These are phyloP conservation scores for Theobroma grandiflorum DNA, from an alignment of 441 rosid genomes.

Conservation along the genomic window DNA sequence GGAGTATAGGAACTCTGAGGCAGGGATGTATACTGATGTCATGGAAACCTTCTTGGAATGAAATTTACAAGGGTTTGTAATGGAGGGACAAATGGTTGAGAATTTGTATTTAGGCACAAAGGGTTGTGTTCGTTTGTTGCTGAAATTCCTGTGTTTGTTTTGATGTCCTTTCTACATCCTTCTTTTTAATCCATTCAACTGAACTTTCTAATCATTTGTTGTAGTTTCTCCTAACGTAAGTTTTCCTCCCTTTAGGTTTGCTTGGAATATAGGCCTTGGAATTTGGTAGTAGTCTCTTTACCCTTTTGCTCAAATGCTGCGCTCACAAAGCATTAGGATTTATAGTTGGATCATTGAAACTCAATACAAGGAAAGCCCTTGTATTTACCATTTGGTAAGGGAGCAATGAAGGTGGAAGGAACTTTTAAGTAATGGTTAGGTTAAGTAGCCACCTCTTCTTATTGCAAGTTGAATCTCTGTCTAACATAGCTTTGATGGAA, in stretches of 20 bases:
- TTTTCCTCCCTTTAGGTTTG: conserved; percentile 1
- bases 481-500: no score
- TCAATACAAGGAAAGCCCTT: neutral
- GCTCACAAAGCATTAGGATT: neutral
- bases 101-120: conserved; percentile 38
- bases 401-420: no score
- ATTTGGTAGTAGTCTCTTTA: neutral
- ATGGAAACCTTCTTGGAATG: conserved; percentile 88
- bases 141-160: conserved; percentile 31
- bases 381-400: no score
- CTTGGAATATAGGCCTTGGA: neutral
- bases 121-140: conserved; percentile 26
- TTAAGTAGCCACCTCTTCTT: no score
- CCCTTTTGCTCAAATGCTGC: neutral
- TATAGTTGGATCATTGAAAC: neutral
- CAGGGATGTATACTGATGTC: conserved; percentile 72
- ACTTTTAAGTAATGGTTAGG: no score
- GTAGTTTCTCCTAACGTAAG: conserved; percentile 32
- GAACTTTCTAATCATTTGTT: conserved; percentile 42
- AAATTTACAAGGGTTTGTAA: conserved; percentile 22
- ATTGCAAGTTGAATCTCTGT: no score
- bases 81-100: conserved; percentile 10
- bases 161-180: conserved; percentile 22
- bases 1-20: conserved; percentile 63
- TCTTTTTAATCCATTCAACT: conserved; percentile 21